Percentiles rank a stretch among this genome's conserved stretches.
These are phyloP conservation scores for Bruguiera sexangula DNA, from an alignment of 345 rosid species.

Conservation along the genomic window DNA sequence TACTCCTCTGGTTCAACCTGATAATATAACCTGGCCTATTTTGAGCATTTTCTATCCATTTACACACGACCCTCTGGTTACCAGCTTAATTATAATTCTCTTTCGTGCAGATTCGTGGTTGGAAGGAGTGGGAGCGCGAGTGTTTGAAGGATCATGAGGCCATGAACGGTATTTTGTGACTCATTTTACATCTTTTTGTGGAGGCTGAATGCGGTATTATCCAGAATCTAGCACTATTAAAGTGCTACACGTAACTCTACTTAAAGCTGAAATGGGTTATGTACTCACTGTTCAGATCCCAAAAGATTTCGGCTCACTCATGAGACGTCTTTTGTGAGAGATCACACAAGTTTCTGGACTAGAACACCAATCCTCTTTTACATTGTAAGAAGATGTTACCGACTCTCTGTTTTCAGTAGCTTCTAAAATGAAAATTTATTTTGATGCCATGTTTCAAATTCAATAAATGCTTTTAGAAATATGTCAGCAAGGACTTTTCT, in stretches of 20 bases:
- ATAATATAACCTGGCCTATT: no score
- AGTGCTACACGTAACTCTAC: background rate
- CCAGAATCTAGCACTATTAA: background rate
- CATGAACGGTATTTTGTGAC: conserved; percentile 35
- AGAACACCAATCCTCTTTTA: conserved; percentile 51
- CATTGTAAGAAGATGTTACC: conserved; percentile 41
- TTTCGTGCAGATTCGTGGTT: conserved; percentile 64
- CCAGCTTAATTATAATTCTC: no score
- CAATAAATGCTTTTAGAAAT: no score
- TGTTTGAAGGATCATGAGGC: conserved; percentile 31
- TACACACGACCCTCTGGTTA: no score
- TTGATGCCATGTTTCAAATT: no score
- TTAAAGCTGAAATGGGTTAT: conserved; percentile 11
- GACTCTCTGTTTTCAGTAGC: background rate
- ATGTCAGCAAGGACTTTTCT: no score
- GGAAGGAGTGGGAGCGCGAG: conserved; percentile 86
- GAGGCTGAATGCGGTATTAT: background rate
- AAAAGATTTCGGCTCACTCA: conserved; percentile 85
- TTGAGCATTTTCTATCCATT: no score
- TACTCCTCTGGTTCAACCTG: no score
- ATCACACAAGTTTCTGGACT: conserved; percentile 60
- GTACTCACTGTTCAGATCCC: conserved; percentile 48
- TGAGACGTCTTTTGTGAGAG: conserved; percentile 82
- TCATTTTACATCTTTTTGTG: background rate
- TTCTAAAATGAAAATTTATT: no score